Conservation (phyloP, 2,329 filamentous ascomycete genomes). For the Cercospora janseana region DNA sequence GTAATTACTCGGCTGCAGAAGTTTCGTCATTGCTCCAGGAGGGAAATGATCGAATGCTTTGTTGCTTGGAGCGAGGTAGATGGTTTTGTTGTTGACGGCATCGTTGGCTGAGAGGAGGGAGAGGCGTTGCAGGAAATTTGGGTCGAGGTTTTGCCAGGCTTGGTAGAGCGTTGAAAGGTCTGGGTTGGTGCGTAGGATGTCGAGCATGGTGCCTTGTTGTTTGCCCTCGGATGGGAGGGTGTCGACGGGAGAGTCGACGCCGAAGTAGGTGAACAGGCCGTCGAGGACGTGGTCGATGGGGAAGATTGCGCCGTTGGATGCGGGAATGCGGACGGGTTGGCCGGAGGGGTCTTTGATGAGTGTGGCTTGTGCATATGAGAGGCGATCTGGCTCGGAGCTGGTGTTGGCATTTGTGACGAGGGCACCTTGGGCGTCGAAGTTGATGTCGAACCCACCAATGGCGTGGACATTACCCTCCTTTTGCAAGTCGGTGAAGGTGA, state of each 20-base stretch:
- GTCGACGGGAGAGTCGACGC: background rate
- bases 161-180: conserved; percentile 12
- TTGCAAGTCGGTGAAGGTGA: conserved; percentile 4
- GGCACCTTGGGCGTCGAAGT: conserved; percentile 6
- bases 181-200: conserved; percentile 7
- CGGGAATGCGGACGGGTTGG: background rate
- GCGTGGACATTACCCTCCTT: background rate
- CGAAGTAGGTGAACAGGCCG: conserved; percentile 20
- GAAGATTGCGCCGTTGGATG: conserved; percentile 22
- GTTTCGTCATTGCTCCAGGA: background rate
- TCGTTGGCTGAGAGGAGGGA: background rate
- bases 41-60: conserved; percentile 19
- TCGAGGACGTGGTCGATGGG: conserved; percentile 18
- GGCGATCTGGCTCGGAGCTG: conserved; percentile 1
- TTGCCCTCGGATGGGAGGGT: background rate
- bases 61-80: conserved; percentile 22
- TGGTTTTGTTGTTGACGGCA: background rate
- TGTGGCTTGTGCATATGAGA: conserved; percentile 10
- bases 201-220: conserved; percentile 17
- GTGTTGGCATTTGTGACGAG: conserved; percentile 18
- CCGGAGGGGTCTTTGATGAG: conserved; percentile 12
- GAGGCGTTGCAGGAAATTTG: conserved; percentile 17
- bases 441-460: conserved; percentile 18
- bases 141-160: background rate
- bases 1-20: conserved; percentile 15